A percentile compares a stretch with the other conserved stretches of the same genome.
Evolutionary conservation across 2,329 filamentous ascomycete species (phyloP).

Genomic region (Chrysosporium keratinophilum): DNA sequence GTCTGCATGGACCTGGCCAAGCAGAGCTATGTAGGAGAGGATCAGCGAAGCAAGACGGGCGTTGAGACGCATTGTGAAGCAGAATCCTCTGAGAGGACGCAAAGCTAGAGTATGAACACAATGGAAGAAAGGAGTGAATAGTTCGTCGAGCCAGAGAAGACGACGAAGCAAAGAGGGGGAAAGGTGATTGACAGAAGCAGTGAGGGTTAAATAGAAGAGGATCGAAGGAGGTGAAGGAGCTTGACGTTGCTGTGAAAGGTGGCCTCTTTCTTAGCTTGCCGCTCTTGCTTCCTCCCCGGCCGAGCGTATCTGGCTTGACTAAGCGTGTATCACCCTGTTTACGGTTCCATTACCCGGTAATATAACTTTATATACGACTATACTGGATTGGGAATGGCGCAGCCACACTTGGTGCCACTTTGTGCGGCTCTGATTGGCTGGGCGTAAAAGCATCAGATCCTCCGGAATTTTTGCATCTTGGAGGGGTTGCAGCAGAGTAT

Average conservation of each 20-base stretch:
- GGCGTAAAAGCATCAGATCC: background rate
- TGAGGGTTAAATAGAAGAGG: conserved; percentile 10
- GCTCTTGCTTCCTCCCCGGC: no score
- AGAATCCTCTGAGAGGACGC: conserved; percentile 20
- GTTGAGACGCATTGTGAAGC: conserved; percentile 68
- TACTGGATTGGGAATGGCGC: background rate
- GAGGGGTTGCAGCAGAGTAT: background rate
- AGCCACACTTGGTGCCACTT: background rate
- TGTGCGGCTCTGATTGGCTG: background rate
- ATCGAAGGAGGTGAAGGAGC: conserved; percentile 13
- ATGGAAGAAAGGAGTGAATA: conserved; percentile 13
- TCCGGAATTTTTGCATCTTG: background rate
- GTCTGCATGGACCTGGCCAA: conserved; percentile 56
- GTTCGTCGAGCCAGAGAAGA: conserved; percentile 8
- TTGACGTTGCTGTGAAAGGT: conserved; percentile 29
- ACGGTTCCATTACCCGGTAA: conserved; percentile 3
- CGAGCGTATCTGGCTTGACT: no score
- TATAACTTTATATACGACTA: background rate
- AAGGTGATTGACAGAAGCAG: conserved; percentile 13
- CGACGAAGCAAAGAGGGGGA: conserved; percentile 15
- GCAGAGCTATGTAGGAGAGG: conserved; percentile 60
- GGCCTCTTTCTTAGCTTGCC: conserved; percentile 29
- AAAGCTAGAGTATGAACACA: conserved; percentile 8
- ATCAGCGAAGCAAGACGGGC: conserved; percentile 60
- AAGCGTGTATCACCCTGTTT: background rate